A percentile compares a stretch with the other conserved stretches of the same genome.
These are phyloP conservation scores for Coniochaeta sp. DNA, from an alignment of 2,329 filamentous ascomycete species.

Conservation along the genomic window DNA sequence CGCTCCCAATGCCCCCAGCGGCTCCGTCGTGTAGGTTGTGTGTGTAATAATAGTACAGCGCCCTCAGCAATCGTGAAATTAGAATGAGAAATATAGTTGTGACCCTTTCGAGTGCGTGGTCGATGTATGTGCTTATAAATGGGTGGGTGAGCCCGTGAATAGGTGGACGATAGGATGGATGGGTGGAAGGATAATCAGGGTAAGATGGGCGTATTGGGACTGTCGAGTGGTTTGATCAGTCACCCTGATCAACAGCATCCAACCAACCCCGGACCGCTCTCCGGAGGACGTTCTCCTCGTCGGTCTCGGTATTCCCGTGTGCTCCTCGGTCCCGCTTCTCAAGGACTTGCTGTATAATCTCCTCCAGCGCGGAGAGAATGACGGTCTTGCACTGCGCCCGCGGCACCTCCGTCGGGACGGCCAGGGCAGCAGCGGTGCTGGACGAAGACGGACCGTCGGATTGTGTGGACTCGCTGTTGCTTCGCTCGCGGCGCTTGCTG, in stretches of 20 bases:
- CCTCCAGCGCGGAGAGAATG: conserved; percentile 61
- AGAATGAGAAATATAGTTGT: not conserved
- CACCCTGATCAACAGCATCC: conserved; percentile 12
- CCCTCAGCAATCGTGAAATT: not conserved
- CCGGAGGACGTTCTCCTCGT: conserved; percentile 41
- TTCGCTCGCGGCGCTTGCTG: conserved; percentile 33
- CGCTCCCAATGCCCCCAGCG: too few relatives aligned
- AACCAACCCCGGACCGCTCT: conserved; percentile 33
- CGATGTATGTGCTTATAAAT: too few relatives aligned
- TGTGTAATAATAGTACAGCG: not conserved
- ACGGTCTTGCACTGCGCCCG: conserved; percentile 62
- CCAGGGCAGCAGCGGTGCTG: conserved; percentile 9
- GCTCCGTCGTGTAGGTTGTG: too few relatives aligned
- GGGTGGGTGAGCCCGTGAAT: too few relatives aligned
- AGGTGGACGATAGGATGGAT: too few relatives aligned
- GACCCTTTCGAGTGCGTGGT: too few relatives aligned
- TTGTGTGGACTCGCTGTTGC: conserved; percentile 24
- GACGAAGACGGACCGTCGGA: conserved; percentile 8
- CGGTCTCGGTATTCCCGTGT: too few relatives aligned
- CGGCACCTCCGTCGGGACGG: conserved; percentile 45
- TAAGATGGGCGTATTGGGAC: too few relatives aligned
- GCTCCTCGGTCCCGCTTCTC: conserved; percentile 48
- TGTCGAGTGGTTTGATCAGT: too few relatives aligned
- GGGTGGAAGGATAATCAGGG: too few relatives aligned
- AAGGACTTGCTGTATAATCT: conserved; percentile 58